These are phyloP conservation scores for Kurtzmaniella fragi DNA, from an alignment of 805 yeast species.

Conservation along the genomic window DNA sequence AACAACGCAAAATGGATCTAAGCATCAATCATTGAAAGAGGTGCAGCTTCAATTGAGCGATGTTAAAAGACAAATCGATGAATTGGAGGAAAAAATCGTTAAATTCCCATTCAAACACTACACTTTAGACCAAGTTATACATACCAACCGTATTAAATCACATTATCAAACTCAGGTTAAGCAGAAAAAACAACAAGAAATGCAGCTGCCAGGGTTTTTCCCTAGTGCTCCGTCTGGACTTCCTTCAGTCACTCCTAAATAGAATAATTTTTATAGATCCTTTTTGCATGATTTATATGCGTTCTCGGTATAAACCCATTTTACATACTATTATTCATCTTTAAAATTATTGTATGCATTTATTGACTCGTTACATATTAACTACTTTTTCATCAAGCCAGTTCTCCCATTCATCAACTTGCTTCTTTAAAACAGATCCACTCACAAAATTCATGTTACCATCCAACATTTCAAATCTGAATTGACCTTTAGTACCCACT, in stretches of 20 bases:
- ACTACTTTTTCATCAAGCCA: conserved; percentile 79
- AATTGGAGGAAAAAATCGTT: conserved; percentile 15
- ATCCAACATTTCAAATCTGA: conserved; percentile 65
- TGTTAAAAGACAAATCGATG: conserved; percentile 14
- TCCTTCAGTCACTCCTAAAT: too few relatives aligned
- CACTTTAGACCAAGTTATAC: conserved; percentile 37
- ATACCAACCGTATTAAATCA: conserved; percentile 33
- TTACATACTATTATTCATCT: too few relatives aligned
- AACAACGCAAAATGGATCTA: conserved; percentile 5
- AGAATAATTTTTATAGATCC: too few relatives aligned
- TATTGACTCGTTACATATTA: conserved; percentile 22
- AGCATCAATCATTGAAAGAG: conserved; percentile 12
- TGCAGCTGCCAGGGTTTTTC: conserved; percentile 33
- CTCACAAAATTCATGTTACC: conserved; percentile 65
- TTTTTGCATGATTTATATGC: too few relatives aligned
- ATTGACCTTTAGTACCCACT: conserved; percentile 32
- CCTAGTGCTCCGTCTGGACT: conserved; percentile 24
- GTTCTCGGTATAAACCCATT: too few relatives aligned
- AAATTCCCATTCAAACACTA: conserved; percentile 32
- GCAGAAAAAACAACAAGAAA: conserved; percentile 23
- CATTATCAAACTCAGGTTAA: conserved; percentile 28
- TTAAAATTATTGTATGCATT: too few relatives aligned
- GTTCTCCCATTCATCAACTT: conserved; percentile 57
- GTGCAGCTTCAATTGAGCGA: conserved; percentile 11
- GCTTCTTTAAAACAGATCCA: conserved; percentile 64